Percentiles rank a stretch among this genome's conserved stretches.
Conservation (phyloP, 345 rosid genomes). For the Raphanus sativus region DNA sequence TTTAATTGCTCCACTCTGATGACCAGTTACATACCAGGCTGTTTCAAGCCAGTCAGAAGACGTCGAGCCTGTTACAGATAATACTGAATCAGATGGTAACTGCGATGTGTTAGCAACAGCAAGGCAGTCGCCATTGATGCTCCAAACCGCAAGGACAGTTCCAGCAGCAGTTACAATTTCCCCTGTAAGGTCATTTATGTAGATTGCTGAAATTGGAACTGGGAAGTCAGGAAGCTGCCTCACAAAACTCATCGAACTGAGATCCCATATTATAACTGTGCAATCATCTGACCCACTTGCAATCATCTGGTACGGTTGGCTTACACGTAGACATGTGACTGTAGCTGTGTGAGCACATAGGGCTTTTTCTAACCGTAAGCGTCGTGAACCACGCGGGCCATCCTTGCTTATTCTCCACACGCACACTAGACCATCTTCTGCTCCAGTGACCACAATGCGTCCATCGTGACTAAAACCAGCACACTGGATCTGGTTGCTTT, state of each 20-base stretch:
- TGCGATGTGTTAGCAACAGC: constrained; percentile 89
- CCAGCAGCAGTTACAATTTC: constrained; percentile 98
- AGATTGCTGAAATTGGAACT: constrained; percentile 79
- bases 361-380: constrained; percentile 71
- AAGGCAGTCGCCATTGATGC: constrained; percentile 96
- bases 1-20: constrained; percentile 97
- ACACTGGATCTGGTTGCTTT: constrained; percentile 87
- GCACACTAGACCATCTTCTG: constrained; percentile 84
- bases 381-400: constrained; percentile 58
- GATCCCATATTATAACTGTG: constrained; percentile 96
- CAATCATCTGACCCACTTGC: constrained; percentile 96
- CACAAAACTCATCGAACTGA: constrained; percentile 76
- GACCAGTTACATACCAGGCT: constrained; percentile 95
- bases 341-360: constrained; percentile 81
- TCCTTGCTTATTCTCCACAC: constrained; percentile 85
- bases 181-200: constrained; percentile 88
- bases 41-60: constrained; percentile 93
- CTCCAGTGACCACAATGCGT: constrained; percentile 85
- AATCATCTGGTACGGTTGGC: constrained; percentile 97
- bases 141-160: constrained; percentile 92
- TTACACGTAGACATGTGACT: constrained; percentile 86
- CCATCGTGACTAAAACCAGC: constrained; percentile 90
- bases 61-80: constrained; percentile 80
- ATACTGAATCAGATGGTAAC: constrained; percentile 89
- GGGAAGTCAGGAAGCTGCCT: constrained; percentile 93